These are phyloP conservation scores for Agapanthus africanus DNA, from an alignment of 106 monocot genomes.

Conservation along the genomic window DNA sequence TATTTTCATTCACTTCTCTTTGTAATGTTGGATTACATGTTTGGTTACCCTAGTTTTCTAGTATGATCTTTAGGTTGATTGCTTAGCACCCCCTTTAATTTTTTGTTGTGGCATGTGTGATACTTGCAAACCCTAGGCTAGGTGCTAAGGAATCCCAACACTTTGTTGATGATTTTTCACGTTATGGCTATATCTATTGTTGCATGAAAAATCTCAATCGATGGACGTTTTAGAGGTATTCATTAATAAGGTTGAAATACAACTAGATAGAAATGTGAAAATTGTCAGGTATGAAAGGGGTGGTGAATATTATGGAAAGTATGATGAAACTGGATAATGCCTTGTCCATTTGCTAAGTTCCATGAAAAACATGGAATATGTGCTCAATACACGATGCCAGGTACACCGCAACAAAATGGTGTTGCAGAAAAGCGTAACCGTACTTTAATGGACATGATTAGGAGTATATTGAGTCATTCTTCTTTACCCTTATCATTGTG, in stretches of 20 bases:
- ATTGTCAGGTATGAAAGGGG: background rate
- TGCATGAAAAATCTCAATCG: conserved; percentile 3
- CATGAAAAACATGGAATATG: background rate
- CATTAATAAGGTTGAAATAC: conserved; percentile 4
- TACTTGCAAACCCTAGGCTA: too few species aligned
- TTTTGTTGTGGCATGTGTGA: too few species aligned
- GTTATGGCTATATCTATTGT: conserved; percentile 12
- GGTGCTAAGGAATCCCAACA: too few species aligned
- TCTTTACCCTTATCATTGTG: conserved; percentile 2
- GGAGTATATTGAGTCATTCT: conserved; percentile 9
- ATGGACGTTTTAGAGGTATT: background rate
- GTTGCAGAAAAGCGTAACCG: conserved; percentile 3
- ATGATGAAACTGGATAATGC: conserved; percentile 8
- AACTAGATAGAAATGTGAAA: conserved; percentile 9
- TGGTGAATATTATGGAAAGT: conserved; percentile 11
- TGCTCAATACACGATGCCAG: conserved; percentile 2
- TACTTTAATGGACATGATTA: conserved; percentile 6
- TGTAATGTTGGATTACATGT: too few species aligned
- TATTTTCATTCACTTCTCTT: too few species aligned
- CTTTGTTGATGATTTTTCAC: conserved; percentile 17
- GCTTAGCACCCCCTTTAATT: too few species aligned
- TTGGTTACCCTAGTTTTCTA: too few species aligned
- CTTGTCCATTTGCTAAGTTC: conserved; percentile 11
- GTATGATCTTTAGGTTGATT: too few species aligned
- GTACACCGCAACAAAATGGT: conserved; percentile 3